These are phyloP conservation scores for Rhododendron henanense DNA, from an alignment of 148 eudicot genomes.

Conservation along the genomic window DNA sequence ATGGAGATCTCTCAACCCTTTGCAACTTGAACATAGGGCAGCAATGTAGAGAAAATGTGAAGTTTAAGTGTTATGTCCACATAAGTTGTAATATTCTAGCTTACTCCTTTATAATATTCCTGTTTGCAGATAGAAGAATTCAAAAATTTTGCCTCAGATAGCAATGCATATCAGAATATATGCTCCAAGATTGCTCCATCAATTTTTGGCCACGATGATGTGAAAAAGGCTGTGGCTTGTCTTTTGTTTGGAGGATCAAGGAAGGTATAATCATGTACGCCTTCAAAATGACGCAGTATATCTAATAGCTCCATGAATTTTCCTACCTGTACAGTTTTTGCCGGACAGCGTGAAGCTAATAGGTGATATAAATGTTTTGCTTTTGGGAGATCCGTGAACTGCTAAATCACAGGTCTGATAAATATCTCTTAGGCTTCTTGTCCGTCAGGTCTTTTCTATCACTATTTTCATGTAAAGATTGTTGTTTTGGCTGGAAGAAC, in stretches of 20 bases:
- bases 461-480: no score
- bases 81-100: background rate
- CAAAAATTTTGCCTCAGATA: conserved; percentile 75
- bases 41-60: no score
- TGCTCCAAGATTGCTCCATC: conserved; percentile 97
- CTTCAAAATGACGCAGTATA: background rate
- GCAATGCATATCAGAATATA: conserved; percentile 61
- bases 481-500: no score
- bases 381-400: no score
- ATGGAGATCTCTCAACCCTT: no score
- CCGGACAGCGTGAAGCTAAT: conserved; percentile 98
- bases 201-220: conserved; percentile 89
- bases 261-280: conserved; percentile 55
- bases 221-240: conserved; percentile 92
- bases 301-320: background rate
- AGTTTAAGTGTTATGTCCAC: no score
- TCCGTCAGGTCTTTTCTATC: no score
- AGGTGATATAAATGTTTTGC: no score
- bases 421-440: no score
- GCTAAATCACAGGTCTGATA: no score
- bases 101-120: no score
- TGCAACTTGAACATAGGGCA: no score
- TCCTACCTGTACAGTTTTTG: conserved; percentile 42
- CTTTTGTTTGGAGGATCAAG: conserved; percentile 94
- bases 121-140: conserved; percentile 72